Base-by-base conservation (phyloP, 2,329 filamentous ascomycete species). In the Canariomyces notabilis region DNA sequence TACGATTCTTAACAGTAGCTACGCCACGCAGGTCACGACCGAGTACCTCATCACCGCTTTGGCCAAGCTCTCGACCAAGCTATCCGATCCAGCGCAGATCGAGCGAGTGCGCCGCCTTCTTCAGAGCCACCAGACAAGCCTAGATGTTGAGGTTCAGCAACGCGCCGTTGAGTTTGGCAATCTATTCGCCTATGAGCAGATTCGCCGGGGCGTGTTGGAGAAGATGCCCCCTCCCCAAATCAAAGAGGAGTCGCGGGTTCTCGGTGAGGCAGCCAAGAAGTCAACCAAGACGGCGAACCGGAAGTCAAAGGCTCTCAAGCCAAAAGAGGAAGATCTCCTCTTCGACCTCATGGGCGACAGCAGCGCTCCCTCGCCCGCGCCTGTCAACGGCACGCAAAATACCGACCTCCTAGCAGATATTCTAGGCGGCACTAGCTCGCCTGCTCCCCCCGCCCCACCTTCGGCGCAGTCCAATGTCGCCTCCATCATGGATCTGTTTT, bases 161-260 rank as follows among this genome's bases (percentile, higher is more conserved):
- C 83, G 93, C 64, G 87, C 91, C 5, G 90, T 95, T 16, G 93
- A 98, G 65, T 98, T 97, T 60, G 81, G 83, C 48, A 97, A 97
- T 61, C 75, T 98, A n/a, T 97, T 98, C 60, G 80, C 80, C 1
- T 89, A 89, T 59, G 90, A 98, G 57, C 76, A 89, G 50, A 87
- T 98, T 46, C 83, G 91, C 44, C 80, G 79, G 49, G 93, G 93
- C 48, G 93, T 98, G 2, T 73, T 98, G 9, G 93, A 98, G 69
- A 94, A 93, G 66, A 98, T 98, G 94, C 93, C 93, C 6, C 81
- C 93, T 2, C 93, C 93, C 7, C 91, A 97, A 65, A 97, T 98
- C 61, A 89, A 91, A 56, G 93, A 98, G 64, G 89, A 95, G 64
- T 91, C 93, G 44, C 79, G 91, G 50, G 90, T 96, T 3, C 74